Percentiles rank a stretch among this genome's conserved stretches.
Evolutionary conservation across 2,329 filamentous ascomycete genomes (phyloP).

Genomic region (Arthroderma sp.): DNA sequence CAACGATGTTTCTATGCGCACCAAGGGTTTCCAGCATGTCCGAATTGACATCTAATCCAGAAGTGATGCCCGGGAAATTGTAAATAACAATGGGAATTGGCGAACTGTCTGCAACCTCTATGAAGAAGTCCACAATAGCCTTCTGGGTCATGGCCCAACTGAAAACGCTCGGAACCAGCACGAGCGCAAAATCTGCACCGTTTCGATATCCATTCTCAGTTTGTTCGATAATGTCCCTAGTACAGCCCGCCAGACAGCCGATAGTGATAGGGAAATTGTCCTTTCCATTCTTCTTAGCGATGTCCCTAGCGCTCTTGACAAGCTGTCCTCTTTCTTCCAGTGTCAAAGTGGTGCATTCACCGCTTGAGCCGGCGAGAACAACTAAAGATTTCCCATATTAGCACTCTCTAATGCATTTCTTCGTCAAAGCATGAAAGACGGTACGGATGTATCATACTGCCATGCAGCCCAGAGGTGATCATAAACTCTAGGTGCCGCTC

Average conservation of each 20-base stretch:
- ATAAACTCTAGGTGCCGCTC: slow-evolving; percentile 42
- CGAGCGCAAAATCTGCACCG: slow-evolving; percentile 59
- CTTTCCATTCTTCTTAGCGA: slow-evolving; percentile 21
- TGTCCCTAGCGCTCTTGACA: slow-evolving; percentile 26
- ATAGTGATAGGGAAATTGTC: slow-evolving; percentile 28
- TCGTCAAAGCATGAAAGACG: not conserved
- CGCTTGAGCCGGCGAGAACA: slow-evolving; percentile 34
- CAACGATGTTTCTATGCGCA: slow-evolving; percentile 24
- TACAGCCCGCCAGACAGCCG: slow-evolving; percentile 28
- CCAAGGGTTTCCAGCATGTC: slow-evolving; percentile 21
- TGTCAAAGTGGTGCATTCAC: slow-evolving; percentile 32
- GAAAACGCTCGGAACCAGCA: slow-evolving; percentile 63
- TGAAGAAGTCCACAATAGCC: slow-evolving; percentile 50
- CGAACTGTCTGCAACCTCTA: slow-evolving; percentile 43
- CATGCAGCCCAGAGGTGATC: slow-evolving; percentile 41
- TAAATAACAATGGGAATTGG: slow-evolving; percentile 37
- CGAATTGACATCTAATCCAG: slow-evolving; percentile 34
- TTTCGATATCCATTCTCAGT: slow-evolving; percentile 52
- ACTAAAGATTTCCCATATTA: slow-evolving; percentile 6
- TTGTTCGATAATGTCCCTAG: slow-evolving; percentile 37
- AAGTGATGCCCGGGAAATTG: slow-evolving; percentile 34
- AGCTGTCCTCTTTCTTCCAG: slow-evolving; percentile 28
- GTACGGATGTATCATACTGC: slow-evolving; percentile 27
- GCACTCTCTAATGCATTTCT: not conserved
- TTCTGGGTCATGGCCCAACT: slow-evolving; percentile 50